phyloP scores from a whole-genome alignment of 139 green algal genomes.

The Picochlorum costavermella region DNA sequence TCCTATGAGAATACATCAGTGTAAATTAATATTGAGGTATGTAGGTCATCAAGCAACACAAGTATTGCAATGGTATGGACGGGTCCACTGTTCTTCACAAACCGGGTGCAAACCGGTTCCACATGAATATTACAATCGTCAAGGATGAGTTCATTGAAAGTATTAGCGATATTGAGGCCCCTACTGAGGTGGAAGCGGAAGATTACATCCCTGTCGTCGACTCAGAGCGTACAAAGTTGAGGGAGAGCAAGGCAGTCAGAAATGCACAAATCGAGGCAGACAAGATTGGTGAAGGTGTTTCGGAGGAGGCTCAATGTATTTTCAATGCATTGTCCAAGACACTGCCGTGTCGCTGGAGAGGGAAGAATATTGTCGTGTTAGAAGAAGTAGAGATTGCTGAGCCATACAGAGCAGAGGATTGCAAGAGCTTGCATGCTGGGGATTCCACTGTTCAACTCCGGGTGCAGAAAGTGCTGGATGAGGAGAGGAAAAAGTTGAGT shows the following conservation, averaged over 20 bases:
- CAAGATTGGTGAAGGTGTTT: conserved; percentile 67
- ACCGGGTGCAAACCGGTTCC: conserved; percentile 31
- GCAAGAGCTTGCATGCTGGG: background rate
- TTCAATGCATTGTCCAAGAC: conserved; percentile 80
- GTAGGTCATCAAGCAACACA: conserved; percentile 21
- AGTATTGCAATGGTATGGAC: conserved; percentile 32
- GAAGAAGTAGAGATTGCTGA: conserved; percentile 45
- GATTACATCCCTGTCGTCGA: conserved; percentile 54
- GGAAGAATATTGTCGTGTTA: conserved; percentile 62
- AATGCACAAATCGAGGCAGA: conserved; percentile 56
- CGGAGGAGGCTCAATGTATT: conserved; percentile 50
- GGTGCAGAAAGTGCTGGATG: too few species aligned
- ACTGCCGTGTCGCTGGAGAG: conserved; percentile 63
- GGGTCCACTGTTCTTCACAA: conserved; percentile 22
- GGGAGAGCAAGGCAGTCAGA: conserved; percentile 55
- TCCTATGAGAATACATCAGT: background rate
- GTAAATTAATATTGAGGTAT: background rate
- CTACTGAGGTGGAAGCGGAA: background rate
- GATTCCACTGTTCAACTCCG: background rate
- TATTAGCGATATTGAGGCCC: background rate
- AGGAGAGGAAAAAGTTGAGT: too few species aligned
- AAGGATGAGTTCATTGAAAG: conserved; percentile 8
- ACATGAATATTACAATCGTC: conserved; percentile 28
- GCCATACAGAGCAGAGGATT: conserved; percentile 15
- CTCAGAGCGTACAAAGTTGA: conserved; percentile 33